phyloP scores from a whole-genome alignment of 768 basidiomycete species.

The Psilocybe cyanescens region DNA sequence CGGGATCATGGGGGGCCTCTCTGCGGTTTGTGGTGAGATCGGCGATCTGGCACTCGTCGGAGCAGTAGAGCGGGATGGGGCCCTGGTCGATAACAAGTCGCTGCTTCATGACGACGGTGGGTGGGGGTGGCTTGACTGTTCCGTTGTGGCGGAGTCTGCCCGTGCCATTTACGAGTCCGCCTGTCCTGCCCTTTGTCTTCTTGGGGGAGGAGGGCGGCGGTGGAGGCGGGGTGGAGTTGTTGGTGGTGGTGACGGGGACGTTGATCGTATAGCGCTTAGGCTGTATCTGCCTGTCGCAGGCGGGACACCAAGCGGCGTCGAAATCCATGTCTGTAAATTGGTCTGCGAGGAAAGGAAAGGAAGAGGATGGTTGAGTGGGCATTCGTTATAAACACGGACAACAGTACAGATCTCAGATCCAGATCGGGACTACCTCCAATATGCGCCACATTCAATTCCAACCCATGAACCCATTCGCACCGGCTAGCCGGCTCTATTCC shows the following conservation, averaged over 20 bases:
- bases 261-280: constrained; percentile 72
- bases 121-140: constrained; percentile 44
- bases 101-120: constrained; percentile 44
- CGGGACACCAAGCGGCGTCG: constrained; percentile 82
- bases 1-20: constrained; percentile 49
- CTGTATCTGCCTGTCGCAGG: constrained; percentile 77
- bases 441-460: constrained; percentile 16
- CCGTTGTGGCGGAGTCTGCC: constrained; percentile 65
- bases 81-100: constrained; percentile 79
- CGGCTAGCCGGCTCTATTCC: constrained; percentile 30
- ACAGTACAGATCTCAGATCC: constrained; percentile 15
- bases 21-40: constrained; percentile 53
- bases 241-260: constrained; percentile 29
- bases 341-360: constrained; percentile 16
- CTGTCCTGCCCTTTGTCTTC: constrained; percentile 27
- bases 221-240: constrained; percentile 40
- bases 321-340: constrained; percentile 40
- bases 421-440: constrained; percentile 17
- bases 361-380: constrained; percentile 13
- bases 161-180: constrained; percentile 66
- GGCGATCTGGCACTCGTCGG: constrained; percentile 69
- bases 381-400: constrained; percentile 30
- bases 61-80: constrained; percentile 85
- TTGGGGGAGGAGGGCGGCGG: constrained; percentile 43
- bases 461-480: constrained; percentile 20